Base-by-base conservation (phyloP, 2,329 filamentous ascomycete species). In the Juglanconis juglandina region DNA sequence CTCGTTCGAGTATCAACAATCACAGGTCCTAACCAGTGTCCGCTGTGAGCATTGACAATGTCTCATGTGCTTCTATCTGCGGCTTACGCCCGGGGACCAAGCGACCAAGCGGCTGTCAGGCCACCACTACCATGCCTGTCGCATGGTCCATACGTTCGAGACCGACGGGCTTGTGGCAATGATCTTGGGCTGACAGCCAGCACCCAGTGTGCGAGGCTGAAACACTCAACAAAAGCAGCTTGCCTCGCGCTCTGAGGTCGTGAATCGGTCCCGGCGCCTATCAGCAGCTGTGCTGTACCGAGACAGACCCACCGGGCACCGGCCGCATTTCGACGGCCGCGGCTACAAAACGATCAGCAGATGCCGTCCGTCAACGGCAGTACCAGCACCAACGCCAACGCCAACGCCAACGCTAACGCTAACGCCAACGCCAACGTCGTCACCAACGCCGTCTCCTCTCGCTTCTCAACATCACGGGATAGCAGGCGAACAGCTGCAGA, bases 31-130 rank as follows among this genome's bases (percentile, higher is more conserved):
- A 13, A 10, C 39, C 10, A 10, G 39, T 10, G 5, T 10, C 10
- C 42, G 17, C 14, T 24, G n/a, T 46, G 42, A 17, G n/a, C 14
- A 17, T 46, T 46, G 42, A 24, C 42, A n/a, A 17, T 17, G 33
- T 34, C 42, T 34, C 32, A 24, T 13, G n/a, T 49, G 30, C 11
- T 54, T 32, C 56, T 47, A 50, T 59, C n/a, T 49, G 56, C 56
- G 17, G 46, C 48, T 41, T n/a, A 34, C 24, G 17, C 42, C 53
- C 35, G 51, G 46, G 17, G 17, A 49, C 41, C 35, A 44, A 42
- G 56, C 56, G 11, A 41, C 51, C 35, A 48, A 13, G 44, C 49
- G 39, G 14, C 49, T 24, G 42, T 7, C 8, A 17, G 42, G 17
- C 42, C 17, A 17, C 24, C 24, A 24, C 2, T 24, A 24, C 24